Evolutionary conservation across 1,284 basidiomycete genomes (phyloP).

Genomic region (Rhodotorula sp.): DNA sequence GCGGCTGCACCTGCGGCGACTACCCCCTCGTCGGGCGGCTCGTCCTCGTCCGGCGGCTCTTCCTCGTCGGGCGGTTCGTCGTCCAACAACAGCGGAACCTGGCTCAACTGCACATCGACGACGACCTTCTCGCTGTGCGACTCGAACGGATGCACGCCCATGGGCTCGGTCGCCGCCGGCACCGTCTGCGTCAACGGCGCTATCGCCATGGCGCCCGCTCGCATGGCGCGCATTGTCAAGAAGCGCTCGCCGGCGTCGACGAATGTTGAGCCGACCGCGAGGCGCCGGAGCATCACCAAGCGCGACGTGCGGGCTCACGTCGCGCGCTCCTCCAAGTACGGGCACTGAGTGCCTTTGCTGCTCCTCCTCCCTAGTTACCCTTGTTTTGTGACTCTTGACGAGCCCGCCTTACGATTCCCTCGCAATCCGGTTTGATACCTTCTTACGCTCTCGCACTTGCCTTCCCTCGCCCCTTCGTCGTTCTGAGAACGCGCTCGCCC

Average conservation of each 20-base stretch:
- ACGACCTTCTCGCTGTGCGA: slow-evolving; percentile 35
- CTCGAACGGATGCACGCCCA: slow-evolving; percentile 18
- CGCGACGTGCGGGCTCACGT: background rate
- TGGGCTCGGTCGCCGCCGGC: slow-evolving; percentile 38
- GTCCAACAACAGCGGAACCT: background rate
- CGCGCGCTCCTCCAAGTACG: background rate
- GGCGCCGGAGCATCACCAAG: background rate
- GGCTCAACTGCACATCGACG: slow-evolving; percentile 22
- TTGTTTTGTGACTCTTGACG: no score
- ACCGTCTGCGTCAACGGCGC: slow-evolving; percentile 24
- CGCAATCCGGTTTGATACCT: background rate
- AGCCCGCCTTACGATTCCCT: background rate
- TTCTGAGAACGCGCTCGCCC: background rate
- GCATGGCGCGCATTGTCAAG: slow-evolving; percentile 11
- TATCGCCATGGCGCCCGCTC: slow-evolving; percentile 20
- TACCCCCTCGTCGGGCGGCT: background rate
- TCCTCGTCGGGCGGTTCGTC: background rate
- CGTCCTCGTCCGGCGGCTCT: background rate
- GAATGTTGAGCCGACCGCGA: background rate
- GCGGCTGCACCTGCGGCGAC: background rate
- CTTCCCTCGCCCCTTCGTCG: background rate
- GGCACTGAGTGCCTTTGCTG: background rate
- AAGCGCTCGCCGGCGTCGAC: background rate
- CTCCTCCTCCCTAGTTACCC: background rate
- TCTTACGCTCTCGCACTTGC: background rate